Evolutionary conservation across 495 filamentous ascomycete species (phyloP), one percentile per base, ranked within the genome.

Genomic region (Hyaloscypha bicolor): DNA sequence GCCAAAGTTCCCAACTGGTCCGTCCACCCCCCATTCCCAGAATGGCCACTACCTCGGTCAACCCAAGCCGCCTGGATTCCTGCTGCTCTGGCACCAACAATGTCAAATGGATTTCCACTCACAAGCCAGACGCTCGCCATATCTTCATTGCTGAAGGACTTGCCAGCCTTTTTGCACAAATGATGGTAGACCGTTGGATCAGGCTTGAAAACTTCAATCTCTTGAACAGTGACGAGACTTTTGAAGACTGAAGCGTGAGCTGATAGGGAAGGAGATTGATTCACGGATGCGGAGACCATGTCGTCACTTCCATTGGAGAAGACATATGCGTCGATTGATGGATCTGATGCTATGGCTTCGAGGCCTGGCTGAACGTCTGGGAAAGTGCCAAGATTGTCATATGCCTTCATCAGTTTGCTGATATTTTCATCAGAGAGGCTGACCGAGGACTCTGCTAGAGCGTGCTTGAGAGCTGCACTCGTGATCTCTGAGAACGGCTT

Each of bases 21-120:
- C 55, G 77, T 72, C 86, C 85, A 88, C 5, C 76, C 85, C 71
- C 60, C 64, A 42, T 59, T 63, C n/a, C 64, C 69, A 64, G 59
- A 56, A 67, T 70, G 68, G 4, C 69, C 69, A 29, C 65, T 62
- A 25, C 56, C 65, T 31, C 71, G 57, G 57, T 70, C 67, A 2
- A 71, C 51, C 88, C 92, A 94, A 11, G 83, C 85, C 21, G 88
- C 85, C 68, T 83, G 80, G 78, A 94, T 74, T 9, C 88, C 83
- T 3, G 77, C 76, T 8, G 74, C 72, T 60, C 77, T 76, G 11
- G 84, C 82, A 4, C 86, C 88, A 58, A 86, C 83, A n/a, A 92
- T 79, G 73, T 96, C 93, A 74, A 96, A 96, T 8, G 92, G 88
- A 74, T 95, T 97, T 8, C 85, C 83, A 69, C 86, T 91, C 22